Evolutionary conservation across 345 rosid species (phyloP).

Genomic region (Sonneratia caseolaris): DNA sequence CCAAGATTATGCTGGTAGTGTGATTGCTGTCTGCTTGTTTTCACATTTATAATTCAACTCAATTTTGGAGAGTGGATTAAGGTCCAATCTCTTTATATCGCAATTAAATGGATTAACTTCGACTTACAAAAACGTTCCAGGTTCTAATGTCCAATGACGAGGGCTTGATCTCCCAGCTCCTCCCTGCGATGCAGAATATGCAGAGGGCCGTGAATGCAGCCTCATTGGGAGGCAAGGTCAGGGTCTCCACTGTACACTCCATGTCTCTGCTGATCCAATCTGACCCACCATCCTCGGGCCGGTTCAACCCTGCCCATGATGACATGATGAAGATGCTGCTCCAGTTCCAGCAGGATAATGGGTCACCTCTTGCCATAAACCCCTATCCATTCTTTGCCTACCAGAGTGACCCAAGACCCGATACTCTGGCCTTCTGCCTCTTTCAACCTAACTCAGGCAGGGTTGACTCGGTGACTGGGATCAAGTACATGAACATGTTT

Average conservation of each 20-base stretch:
- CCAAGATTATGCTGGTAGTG: too few relatives aligned
- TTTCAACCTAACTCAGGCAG: constrained; percentile 91
- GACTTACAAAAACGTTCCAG: constrained; percentile 18
- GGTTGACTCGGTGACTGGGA: constrained; percentile 63
- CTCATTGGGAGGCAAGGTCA: constrained; percentile 62
- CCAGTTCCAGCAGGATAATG: constrained; percentile 56
- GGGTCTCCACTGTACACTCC: constrained; percentile 84
- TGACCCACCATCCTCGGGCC: constrained; percentile 83
- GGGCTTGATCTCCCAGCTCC: constrained; percentile 58
- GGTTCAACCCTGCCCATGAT: constrained; percentile 42
- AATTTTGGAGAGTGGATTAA: too few relatives aligned
- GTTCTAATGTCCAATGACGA: constrained; percentile 57
- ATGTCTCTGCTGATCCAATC: constrained; percentile 72
- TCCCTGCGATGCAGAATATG: constrained; percentile 80
- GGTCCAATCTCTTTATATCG: too few relatives aligned
- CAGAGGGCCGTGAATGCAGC: constrained; percentile 63
- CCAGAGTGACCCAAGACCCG: constrained; percentile 78
- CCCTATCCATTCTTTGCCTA: constrained; percentile 96
- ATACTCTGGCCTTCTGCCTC: constrained; percentile 72
- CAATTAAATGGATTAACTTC: not conserved
- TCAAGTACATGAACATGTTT: constrained; percentile 90
- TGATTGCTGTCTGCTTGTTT: not conserved
- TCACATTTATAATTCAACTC: too few relatives aligned
- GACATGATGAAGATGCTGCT: constrained; percentile 48
- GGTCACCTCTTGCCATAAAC: constrained; percentile 70